Conservation (phyloP, 2,329 filamentous ascomycete genomes). For the Leptoxyphium fumago region DNA sequence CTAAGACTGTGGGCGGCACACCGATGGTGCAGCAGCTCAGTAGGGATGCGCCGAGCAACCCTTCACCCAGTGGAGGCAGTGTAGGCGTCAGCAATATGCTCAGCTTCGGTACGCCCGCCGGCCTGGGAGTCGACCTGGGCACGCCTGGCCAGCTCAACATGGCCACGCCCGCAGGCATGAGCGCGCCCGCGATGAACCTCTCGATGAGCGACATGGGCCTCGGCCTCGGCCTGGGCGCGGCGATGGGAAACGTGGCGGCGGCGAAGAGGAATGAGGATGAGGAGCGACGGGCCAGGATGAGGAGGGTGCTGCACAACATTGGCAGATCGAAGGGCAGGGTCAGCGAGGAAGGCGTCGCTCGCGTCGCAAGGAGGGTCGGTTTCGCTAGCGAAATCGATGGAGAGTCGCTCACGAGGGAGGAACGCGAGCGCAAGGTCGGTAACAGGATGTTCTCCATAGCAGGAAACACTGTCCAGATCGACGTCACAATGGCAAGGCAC, state of each 20-base stretch:
- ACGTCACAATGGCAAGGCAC: slow-evolving; percentile 17
- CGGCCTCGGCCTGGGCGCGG: slow-evolving; percentile 9
- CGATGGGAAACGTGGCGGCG: slow-evolving; percentile 6
- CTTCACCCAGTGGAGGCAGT: slow-evolving; percentile 7
- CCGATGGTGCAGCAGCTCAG: slow-evolving; percentile 20
- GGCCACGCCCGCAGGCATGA: slow-evolving; percentile 19
- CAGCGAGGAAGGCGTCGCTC: slow-evolving; percentile 60
- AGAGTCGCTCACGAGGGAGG: slow-evolving; percentile 5
- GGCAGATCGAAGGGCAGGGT: slow-evolving; percentile 54
- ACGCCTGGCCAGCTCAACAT: slow-evolving; percentile 28
- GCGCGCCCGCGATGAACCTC: slow-evolving; percentile 24
- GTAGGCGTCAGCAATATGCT: slow-evolving; percentile 10
- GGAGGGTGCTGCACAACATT: slow-evolving; percentile 50
- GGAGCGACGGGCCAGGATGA: slow-evolving; percentile 37
- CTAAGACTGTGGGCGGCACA: slow-evolving; percentile 17
- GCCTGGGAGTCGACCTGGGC: slow-evolving; percentile 17
- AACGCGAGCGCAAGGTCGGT: slow-evolving; percentile 12
- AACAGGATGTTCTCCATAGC: slow-evolving; percentile 23
- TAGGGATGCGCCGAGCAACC: slow-evolving; percentile 11
- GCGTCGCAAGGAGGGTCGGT: slow-evolving; percentile 52
- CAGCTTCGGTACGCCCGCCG: slow-evolving; percentile 17
- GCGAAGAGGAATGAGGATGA: slow-evolving; percentile 34
- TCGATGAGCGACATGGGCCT: slow-evolving; percentile 29
- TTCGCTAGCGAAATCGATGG: slow-evolving; percentile 31
- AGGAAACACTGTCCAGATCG: slow-evolving; percentile 21